Conservation (phyloP, 139 green algal genomes). For the Zygnema cylindricum region DNA sequence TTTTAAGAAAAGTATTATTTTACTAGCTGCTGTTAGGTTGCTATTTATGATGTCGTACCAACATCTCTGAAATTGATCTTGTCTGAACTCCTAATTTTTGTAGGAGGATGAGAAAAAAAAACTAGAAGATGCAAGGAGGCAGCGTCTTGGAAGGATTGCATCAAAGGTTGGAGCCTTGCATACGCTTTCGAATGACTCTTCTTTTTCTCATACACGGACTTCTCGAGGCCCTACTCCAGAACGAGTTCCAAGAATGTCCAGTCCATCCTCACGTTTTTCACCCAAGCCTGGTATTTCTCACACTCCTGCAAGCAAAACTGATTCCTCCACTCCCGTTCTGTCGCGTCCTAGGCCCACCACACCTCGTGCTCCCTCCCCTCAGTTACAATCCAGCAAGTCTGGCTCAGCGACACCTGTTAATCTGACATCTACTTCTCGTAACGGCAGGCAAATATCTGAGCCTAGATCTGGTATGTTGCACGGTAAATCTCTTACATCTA, state of each 20-base stretch:
- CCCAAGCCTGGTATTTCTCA: neutral
- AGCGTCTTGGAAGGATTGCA: neutral
- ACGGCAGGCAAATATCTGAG: too few species aligned
- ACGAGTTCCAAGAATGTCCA: neutral
- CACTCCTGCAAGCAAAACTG: neutral
- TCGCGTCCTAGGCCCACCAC: neutral
- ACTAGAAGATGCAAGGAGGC: neutral
- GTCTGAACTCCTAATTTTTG: too few species aligned
- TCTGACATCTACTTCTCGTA: neutral
- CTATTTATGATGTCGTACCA: too few species aligned
- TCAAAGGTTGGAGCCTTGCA: neutral
- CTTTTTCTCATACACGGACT: neutral
- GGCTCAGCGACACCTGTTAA: neutral
- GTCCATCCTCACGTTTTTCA: neutral
- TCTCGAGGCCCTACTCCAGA: neutral
- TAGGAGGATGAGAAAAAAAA: constrained; percentile 7
- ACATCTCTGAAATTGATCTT: too few species aligned
- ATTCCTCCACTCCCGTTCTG: neutral
- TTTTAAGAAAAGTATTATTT: too few species aligned
- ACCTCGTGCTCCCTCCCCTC: neutral
- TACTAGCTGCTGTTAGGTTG: too few species aligned
- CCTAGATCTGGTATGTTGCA: neutral
- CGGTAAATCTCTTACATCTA: neutral
- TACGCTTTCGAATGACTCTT: neutral
- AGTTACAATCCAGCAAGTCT: neutral